These are phyloP conservation scores for Pichia manshurica DNA, from an alignment of 805 yeast genomes.

Conservation along the genomic window DNA sequence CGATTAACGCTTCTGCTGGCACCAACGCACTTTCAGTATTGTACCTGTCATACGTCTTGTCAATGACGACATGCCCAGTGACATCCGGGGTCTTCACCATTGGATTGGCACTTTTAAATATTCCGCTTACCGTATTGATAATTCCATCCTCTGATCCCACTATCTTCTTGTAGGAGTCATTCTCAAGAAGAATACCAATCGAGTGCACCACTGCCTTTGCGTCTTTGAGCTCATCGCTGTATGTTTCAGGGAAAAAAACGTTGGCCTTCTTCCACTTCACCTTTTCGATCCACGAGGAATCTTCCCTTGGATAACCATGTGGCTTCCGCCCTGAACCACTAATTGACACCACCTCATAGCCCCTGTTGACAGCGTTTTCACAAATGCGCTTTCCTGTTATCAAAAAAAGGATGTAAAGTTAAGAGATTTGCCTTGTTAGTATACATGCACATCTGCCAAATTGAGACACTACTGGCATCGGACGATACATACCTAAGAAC, in stretches of 20 bases:
- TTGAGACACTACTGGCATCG: too few species aligned
- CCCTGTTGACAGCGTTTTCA: slow-evolving; percentile 55
- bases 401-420: too few species aligned
- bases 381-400: slow-evolving; percentile 53
- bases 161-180: slow-evolving; percentile 57
- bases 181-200: slow-evolving; percentile 70
- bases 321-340: slow-evolving; percentile 51
- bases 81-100: slow-evolving; percentile 38
- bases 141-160: slow-evolving; percentile 31
- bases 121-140: slow-evolving; percentile 33
- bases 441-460: too few species aligned
- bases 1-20: slow-evolving; percentile 51
- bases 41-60: slow-evolving; percentile 52
- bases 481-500: slow-evolving; percentile 46
- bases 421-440: too few species aligned
- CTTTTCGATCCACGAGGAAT: slow-evolving; percentile 44
- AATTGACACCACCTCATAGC: slow-evolving; percentile 64
- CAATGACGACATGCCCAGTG: slow-evolving; percentile 17
- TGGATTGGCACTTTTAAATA: slow-evolving; percentile 56
- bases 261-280: slow-evolving; percentile 67
- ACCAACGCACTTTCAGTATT: slow-evolving; percentile 66
- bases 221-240: slow-evolving; percentile 39
- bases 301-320: slow-evolving; percentile 26
- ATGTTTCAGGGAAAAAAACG: slow-evolving; percentile 59
- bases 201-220: slow-evolving; percentile 75